These are phyloP conservation scores for Tremella fuciformis DNA, from an alignment of 768 basidiomycete genomes.

Conservation along the genomic window DNA sequence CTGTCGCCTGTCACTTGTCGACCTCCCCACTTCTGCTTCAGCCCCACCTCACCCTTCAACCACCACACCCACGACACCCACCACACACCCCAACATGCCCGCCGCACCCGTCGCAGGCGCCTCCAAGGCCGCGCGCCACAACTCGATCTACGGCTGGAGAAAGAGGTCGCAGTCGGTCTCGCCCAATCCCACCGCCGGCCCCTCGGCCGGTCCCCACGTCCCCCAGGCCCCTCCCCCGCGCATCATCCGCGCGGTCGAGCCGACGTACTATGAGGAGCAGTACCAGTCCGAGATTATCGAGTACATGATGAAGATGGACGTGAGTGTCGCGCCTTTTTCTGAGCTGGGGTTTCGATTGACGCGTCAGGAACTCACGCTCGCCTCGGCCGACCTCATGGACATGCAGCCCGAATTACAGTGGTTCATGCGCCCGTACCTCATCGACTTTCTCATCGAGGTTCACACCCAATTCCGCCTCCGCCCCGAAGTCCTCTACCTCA, in stretches of 20 bases:
- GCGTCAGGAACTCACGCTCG: slow-evolving; percentile 73
- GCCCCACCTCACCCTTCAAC: too few relatives aligned
- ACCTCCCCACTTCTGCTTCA: too few relatives aligned
- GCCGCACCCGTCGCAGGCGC: background rate
- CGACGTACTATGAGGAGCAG: slow-evolving; percentile 78
- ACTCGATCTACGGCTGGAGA: slow-evolving; percentile 6
- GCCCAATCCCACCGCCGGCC: background rate
- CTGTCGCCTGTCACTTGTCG: slow-evolving; percentile 9
- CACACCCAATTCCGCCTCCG: slow-evolving; percentile 97
- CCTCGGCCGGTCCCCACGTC: background rate
- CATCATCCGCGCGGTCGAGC: slow-evolving; percentile 26
- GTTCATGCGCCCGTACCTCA: slow-evolving; percentile 98
- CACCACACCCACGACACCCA: too few relatives aligned
- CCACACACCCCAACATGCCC: slow-evolving; percentile 2
- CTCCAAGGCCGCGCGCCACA: background rate
- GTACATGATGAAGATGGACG: slow-evolving; percentile 99
- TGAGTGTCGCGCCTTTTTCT: slow-evolving; percentile 55
- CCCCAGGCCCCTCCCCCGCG: background rate
- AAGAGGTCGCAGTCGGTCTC: slow-evolving; percentile 1
- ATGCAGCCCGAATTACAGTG: slow-evolving; percentile 98
- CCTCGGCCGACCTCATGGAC: slow-evolving; percentile 93
- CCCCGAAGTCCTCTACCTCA: slow-evolving; percentile 96
- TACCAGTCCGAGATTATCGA: slow-evolving; percentile 86
- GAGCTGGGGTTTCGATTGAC: slow-evolving; percentile 7
- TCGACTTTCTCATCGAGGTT: slow-evolving; percentile 98